Evolutionary conservation across 768 basidiomycete species (phyloP).

Genomic region (Ramaria sp.): DNA sequence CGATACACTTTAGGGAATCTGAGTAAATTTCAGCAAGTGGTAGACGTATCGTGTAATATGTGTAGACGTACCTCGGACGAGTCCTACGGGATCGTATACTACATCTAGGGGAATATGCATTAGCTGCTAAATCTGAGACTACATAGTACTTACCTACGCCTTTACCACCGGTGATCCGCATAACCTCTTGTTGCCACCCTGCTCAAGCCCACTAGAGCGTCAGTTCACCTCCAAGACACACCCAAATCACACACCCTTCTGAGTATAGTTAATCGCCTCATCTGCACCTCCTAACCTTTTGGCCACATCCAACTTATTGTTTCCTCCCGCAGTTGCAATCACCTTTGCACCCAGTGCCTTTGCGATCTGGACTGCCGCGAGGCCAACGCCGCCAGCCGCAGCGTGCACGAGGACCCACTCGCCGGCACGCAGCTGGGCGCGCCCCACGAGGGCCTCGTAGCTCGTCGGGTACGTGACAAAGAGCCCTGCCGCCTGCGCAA

Average conservation of each 20-base stretch:
- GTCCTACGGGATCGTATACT: conserved; percentile 79
- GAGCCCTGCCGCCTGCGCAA: conserved; percentile 80
- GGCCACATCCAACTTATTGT: conserved; percentile 69
- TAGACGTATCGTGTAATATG: neutral
- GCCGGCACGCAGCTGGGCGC: conserved; percentile 70
- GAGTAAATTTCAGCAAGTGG: neutral
- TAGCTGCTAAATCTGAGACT: no score
- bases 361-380: conserved; percentile 85
- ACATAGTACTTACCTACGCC: conserved; percentile 45
- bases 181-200: conserved; percentile 86
- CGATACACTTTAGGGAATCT: conserved; percentile 88
- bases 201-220: neutral
- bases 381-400: conserved; percentile 92
- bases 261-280: conserved; percentile 65
- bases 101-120: conserved; percentile 30
- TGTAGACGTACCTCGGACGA: conserved; percentile 43
- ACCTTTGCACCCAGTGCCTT: conserved; percentile 92
- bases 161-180: conserved; percentile 69
- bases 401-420: conserved; percentile 93
- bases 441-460: conserved; percentile 82
- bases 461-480: conserved; percentile 89
- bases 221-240: no score
- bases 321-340: conserved; percentile 83
- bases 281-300: conserved; percentile 75
- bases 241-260: conserved; percentile 20